These are phyloP conservation scores for Aspergillus sp. DNA, from an alignment of 2,329 filamentous ascomycete genomes.

Conservation along the genomic window DNA sequence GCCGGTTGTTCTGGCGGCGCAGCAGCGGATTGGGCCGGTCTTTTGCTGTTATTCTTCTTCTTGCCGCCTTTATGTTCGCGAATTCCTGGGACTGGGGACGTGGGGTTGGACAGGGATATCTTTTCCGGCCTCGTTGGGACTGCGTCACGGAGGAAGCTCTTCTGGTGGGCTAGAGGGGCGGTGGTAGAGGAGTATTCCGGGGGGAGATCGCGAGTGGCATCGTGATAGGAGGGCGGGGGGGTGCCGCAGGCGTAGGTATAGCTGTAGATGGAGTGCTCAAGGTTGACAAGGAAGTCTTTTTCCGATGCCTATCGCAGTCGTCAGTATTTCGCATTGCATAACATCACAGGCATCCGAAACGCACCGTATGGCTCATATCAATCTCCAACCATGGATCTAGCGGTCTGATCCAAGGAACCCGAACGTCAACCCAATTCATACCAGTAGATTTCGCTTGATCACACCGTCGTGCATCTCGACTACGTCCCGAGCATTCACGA, in stretches of 20 bases:
- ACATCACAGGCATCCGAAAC: too few relatives aligned
- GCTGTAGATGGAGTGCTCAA: not conserved
- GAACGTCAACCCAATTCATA: too few relatives aligned
- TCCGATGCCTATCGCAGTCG: too few relatives aligned
- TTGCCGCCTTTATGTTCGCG: slow-evolving; percentile 26
- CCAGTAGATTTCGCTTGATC: too few relatives aligned
- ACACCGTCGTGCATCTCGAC: too few relatives aligned
- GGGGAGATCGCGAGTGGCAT: slow-evolving; percentile 25
- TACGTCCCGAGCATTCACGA: too few relatives aligned
- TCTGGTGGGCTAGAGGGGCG: slow-evolving; percentile 20
- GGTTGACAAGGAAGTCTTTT: too few relatives aligned
- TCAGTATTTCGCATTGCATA: too few relatives aligned
- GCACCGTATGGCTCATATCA: too few relatives aligned
- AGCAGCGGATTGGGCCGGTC: slow-evolving; percentile 9
- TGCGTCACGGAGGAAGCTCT: slow-evolving; percentile 4
- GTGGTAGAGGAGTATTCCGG: slow-evolving; percentile 28
- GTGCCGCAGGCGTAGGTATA: slow-evolving; percentile 12
- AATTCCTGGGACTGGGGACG: slow-evolving; percentile 12
- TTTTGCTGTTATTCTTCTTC: slow-evolving; percentile 22
- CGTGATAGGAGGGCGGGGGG: slow-evolving; percentile 26
- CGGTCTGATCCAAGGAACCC: too few relatives aligned
- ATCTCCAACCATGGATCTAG: too few relatives aligned
- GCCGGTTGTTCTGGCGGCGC: slow-evolving; percentile 12
- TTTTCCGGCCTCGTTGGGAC: slow-evolving; percentile 3
- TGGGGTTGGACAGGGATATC: slow-evolving; percentile 14